A percentile compares a stretch with the other conserved stretches of the same genome.
Conservation (phyloP, 805 yeast species). For the Ogataea nakhonphanomensis region DNA sequence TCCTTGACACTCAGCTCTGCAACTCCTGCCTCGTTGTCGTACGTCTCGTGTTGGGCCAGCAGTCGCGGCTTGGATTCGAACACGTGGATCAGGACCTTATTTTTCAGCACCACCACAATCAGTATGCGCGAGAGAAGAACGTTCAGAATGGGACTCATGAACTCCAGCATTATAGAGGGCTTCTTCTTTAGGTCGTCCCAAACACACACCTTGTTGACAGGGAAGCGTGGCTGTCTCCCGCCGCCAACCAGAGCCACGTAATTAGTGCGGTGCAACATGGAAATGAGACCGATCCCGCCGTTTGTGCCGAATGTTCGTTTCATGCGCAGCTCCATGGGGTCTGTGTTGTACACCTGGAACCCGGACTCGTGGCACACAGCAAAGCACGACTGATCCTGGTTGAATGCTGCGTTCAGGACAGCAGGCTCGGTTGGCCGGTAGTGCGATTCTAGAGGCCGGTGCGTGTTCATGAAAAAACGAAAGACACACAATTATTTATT, state of each 20-base stretch:
- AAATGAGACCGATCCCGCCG: constrained; percentile 67
- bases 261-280: constrained; percentile 88
- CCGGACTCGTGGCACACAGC: constrained; percentile 80
- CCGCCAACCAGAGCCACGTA: constrained; percentile 90
- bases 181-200: constrained; percentile 90
- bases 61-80: constrained; percentile 77
- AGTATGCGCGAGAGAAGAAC: constrained; percentile 72
- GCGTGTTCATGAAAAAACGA: constrained; percentile 32
- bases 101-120: constrained; percentile 67
- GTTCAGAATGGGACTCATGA: constrained; percentile 69
- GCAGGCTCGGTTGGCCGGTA: constrained; percentile 28
- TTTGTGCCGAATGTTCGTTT: constrained; percentile 45
- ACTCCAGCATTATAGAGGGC: constrained; percentile 69
- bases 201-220: constrained; percentile 74
- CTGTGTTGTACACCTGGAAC: constrained; percentile 79
- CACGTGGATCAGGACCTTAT: constrained; percentile 70
- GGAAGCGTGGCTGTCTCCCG: constrained; percentile 73
- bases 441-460: constrained; percentile 25
- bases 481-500: too few species aligned
- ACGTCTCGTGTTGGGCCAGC: constrained; percentile 62
- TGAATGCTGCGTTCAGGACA: constrained; percentile 64
- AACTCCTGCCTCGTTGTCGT: constrained; percentile 57
- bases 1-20: constrained; percentile 43
- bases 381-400: constrained; percentile 89
- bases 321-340: constrained; percentile 78